Evolutionary conservation across 441 rosid species (phyloP), one percentile per base, ranked within the genome.

Genomic region (Biscutella laevigata): DNA sequence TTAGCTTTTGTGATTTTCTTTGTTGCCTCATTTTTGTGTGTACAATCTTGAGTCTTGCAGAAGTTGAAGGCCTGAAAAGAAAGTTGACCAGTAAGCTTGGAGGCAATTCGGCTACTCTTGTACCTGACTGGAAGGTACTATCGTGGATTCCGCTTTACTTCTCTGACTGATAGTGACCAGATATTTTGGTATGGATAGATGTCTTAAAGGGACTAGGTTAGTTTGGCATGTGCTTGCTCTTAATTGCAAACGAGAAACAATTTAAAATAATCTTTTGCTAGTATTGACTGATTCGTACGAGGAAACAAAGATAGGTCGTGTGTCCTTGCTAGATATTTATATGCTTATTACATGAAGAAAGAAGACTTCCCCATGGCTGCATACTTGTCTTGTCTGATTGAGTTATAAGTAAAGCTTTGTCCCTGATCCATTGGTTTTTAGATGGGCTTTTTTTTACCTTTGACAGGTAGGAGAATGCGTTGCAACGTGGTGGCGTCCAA

Each of bases 401-500:
- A 7, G 20, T 49, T 19, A 57, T 15, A 3, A 16, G 24, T 28
- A 17, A 17, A 6, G 17, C 33, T 25, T 11, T 43, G 30, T 43
- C 36, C 35, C 45, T 50, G 35, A 64, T 50, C 47, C 44, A 4
- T 53, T 36, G 35, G 13, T 41, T 40, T 29, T 12, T 17, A 4
- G 2, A 28, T 15, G 47, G n/a, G n/a, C n/a, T n/a, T n/a, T n/a
- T n/a, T n/a, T n/a, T n/a, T 0, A 3, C 15, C 30, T 50, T 34
- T 19, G 70, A 62, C 83, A 92, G 99, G 81, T 92, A 43, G 97
- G 94, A 26, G 99, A 88, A 65, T 86, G 95, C 61, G 99, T 88
- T 63, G 99, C 97, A 2, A 79, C 84, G 50, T 88, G 95, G 97
- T 92, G 99, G 99, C 84, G 99, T 74, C 99, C 97, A 64, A 88